phyloP scores from a whole-genome alignment of 345 rosid genomes.

The Erucastrum elatum region DNA sequence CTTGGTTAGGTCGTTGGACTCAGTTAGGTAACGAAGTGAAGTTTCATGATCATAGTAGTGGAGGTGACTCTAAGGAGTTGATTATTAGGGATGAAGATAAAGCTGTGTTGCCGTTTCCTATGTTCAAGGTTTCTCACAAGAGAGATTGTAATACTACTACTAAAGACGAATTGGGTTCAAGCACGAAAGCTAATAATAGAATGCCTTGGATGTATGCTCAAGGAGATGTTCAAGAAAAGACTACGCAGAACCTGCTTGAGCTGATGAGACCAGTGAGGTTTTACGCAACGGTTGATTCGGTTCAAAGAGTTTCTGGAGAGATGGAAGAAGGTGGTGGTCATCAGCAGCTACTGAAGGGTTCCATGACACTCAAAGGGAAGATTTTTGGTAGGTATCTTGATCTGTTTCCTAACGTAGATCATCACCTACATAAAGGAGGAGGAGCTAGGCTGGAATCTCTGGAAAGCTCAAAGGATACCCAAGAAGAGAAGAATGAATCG shows the following conservation, averaged over 20 bases:
- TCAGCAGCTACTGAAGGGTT: slow-evolving; percentile 39
- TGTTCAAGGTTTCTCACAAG: slow-evolving; percentile 38
- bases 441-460: slow-evolving; percentile 55
- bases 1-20: slow-evolving; percentile 72
- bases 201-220: slow-evolving; percentile 30
- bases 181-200: slow-evolving; percentile 42
- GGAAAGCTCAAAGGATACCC: slow-evolving; percentile 56
- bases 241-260: slow-evolving; percentile 34
- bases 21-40: slow-evolving; percentile 11
- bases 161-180: slow-evolving; percentile 43
- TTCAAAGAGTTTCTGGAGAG: slow-evolving; percentile 37
- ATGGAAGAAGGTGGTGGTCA: slow-evolving; percentile 40
- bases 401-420: slow-evolving; percentile 47
- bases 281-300: slow-evolving; percentile 48
- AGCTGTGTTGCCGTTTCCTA: slow-evolving; percentile 29
- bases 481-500: slow-evolving; percentile 53
- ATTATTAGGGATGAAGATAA: slow-evolving; percentile 17
- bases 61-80: slow-evolving; percentile 11
- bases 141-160: not conserved
- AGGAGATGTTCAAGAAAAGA: slow-evolving; percentile 48
- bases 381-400: slow-evolving; percentile 46
- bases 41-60: not conserved
- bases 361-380: slow-evolving; percentile 50
- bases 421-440: slow-evolving; percentile 47
- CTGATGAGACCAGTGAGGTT: slow-evolving; percentile 48